phyloP scores from a whole-genome alignment of 106 monocot genomes.

The Dioscorea alata region DNA sequence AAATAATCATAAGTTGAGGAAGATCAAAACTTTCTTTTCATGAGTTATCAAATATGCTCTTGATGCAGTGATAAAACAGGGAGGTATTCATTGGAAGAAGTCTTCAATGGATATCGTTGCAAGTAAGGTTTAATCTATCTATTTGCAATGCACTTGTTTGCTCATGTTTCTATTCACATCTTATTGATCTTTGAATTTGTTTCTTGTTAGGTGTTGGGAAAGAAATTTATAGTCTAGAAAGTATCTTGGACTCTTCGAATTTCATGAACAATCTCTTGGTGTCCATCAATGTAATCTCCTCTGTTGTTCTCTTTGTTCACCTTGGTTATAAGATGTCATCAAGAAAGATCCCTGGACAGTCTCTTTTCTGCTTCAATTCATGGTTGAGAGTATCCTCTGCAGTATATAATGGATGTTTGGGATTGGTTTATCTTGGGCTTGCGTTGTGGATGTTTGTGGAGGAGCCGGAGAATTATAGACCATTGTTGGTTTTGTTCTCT shows the following conservation, averaged over 20 bases:
- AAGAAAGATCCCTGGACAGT: neutral
- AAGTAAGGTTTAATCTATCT: neutral
- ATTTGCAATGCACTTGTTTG: neutral
- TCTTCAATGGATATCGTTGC: neutral
- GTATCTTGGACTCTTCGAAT: conserved; percentile 22
- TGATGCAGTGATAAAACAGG: too few species aligned
- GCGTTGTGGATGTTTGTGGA: conserved; percentile 36
- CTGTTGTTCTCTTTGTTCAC: conserved; percentile 25
- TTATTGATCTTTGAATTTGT: neutral
- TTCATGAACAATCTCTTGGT: conserved; percentile 34
- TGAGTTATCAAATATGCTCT: too few species aligned
- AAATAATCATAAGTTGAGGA: too few species aligned
- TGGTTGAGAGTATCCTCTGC: conserved; percentile 12
- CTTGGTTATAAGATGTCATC: conserved; percentile 12
- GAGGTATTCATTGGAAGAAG: neutral
- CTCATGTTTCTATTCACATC: neutral
- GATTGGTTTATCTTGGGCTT: conserved; percentile 40
- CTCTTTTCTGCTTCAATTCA: conserved; percentile 14
- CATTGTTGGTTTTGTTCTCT: conserved; percentile 43
- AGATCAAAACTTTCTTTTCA: too few species aligned
- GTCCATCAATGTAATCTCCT: conserved; percentile 20
- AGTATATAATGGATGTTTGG: conserved; percentile 32
- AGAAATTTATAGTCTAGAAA: conserved; percentile 7
- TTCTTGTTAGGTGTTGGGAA: conserved; percentile 9
- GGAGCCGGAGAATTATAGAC: conserved; percentile 12